These are phyloP conservation scores for Trichoderma hamatum DNA, from an alignment of 2,329 filamentous ascomycete genomes.

Conservation along the genomic window DNA sequence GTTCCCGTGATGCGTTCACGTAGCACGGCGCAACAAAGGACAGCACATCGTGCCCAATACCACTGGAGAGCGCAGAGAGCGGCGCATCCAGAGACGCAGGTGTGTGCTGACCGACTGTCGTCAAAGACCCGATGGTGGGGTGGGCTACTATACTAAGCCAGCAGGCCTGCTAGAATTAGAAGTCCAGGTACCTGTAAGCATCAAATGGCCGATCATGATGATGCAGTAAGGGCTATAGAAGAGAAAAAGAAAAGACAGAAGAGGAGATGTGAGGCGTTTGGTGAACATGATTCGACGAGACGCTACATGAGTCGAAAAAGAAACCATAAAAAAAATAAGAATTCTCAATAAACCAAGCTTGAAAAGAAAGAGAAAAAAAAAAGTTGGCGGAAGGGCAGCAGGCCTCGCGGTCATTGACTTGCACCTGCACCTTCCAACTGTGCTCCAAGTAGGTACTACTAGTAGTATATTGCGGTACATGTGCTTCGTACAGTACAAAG, in stretches of 20 bases:
- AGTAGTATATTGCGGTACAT: background rate
- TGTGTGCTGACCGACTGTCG: conserved; percentile 20
- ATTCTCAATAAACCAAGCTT: background rate
- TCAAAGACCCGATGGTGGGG: conserved; percentile 15
- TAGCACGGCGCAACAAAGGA: conserved; percentile 14
- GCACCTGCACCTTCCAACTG: too few species aligned
- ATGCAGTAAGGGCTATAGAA: background rate
- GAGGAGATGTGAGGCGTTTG: background rate
- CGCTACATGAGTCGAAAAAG: background rate
- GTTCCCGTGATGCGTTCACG: conserved; percentile 22
- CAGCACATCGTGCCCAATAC: conserved; percentile 15
- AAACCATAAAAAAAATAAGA: background rate
- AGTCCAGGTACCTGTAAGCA: background rate
- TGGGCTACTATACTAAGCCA: conserved; percentile 3
- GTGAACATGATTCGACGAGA: background rate
- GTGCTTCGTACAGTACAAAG: background rate
- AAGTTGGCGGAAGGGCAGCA: background rate
- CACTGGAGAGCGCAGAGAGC: background rate
- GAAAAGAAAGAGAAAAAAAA: background rate
- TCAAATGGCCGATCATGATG: background rate
- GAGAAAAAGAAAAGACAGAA: background rate
- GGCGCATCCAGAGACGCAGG: conserved; percentile 1
- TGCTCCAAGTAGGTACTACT: too few species aligned
- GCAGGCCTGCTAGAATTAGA: background rate
- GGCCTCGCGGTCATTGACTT: too few species aligned